phyloP scores from a whole-genome alignment of 2,329 filamentous ascomycete species.

The Kalmusia sp. region DNA sequence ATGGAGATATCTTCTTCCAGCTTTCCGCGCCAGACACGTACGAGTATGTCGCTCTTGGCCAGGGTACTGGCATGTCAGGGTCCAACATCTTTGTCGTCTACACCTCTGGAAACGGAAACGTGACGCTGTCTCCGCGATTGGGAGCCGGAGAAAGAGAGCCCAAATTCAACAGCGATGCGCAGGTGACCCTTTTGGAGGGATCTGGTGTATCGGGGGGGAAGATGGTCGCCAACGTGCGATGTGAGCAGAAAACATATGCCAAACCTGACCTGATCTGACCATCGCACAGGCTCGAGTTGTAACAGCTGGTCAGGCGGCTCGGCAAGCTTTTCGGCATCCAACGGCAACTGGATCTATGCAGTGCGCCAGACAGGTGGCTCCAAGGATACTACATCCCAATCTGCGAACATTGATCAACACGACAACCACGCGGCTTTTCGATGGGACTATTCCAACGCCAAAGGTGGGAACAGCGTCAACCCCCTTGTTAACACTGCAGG shows the following conservation, averaged over 20 bases:
- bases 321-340: constrained; percentile 56
- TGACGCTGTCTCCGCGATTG: constrained; percentile 63
- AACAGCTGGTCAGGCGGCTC: constrained; percentile 59
- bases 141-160: constrained; percentile 55
- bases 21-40: constrained; percentile 61
- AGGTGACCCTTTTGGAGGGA: constrained; percentile 60
- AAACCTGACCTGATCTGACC: constrained; percentile 15
- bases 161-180: constrained; percentile 47
- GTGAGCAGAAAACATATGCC: constrained; percentile 40
- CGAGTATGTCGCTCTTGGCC: constrained; percentile 63
- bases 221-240: constrained; percentile 65
- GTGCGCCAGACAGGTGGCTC: constrained; percentile 53
- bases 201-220: constrained; percentile 59
- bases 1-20: constrained; percentile 65
- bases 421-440: constrained; percentile 49
- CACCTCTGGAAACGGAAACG: constrained; percentile 56
- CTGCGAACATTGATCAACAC: constrained; percentile 55
- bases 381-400: constrained; percentile 55
- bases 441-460: constrained; percentile 58
- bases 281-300: constrained; percentile 56
- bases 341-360: constrained; percentile 61
- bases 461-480: constrained; percentile 56
- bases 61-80: constrained; percentile 61
- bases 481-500: constrained; percentile 46
- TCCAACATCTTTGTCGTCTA: constrained; percentile 68